Evolutionary conservation across 2,329 filamentous ascomycete genomes (phyloP), one percentile per base, ranked within the genome.

Genomic region (Falciphora oryzae): DNA sequence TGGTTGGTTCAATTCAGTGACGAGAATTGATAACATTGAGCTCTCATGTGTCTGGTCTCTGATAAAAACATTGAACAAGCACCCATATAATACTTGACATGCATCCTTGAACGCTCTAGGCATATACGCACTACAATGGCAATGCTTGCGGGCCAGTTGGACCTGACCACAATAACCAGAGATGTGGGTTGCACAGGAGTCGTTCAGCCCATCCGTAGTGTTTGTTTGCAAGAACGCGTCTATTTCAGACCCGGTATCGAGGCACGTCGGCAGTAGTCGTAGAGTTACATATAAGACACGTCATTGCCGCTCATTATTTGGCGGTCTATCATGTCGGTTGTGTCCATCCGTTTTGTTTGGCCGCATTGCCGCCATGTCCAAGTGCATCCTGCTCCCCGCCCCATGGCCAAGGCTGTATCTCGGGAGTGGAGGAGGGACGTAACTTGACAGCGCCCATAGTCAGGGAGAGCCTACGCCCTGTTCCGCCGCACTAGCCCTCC

Each of bases 221-320:
- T 66, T 65, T 66, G 64, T 35, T 35, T 13, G 11, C 32, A 68
- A 66, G 66, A 68, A 68, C 65, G 62, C 65, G 64, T 65, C 65
- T 67, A 66, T 68, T 69, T 59, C 57, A 53, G 28, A 50, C 44
- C 28, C 57, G 32, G 18, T 6, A 58, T 63, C 62, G 31, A 28
- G 35, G 38, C 61, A 50, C 18, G 53, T 6, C 25, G 56, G 29
- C 62, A 38, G 13, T 58, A 58, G 57, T 27, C 27, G 27, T 29
- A 63, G 31, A 38, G 31, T 32, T 44, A 53, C 62, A 63, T 53
- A 25, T 59, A 63, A 31, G 31, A 25, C 35, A 31, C 35, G 32
- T 44, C 53, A 58, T 58, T 53, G 27, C 31, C 31, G 32, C 8
- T n/a, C 44, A 25, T 53, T n/a, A 25, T 53, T 22, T 14, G 22